Percentiles rank a stretch among this genome's conserved stretches.
Evolutionary conservation across 306 rosid species (phyloP).

Genomic region (Astragalus membranaceus): DNA sequence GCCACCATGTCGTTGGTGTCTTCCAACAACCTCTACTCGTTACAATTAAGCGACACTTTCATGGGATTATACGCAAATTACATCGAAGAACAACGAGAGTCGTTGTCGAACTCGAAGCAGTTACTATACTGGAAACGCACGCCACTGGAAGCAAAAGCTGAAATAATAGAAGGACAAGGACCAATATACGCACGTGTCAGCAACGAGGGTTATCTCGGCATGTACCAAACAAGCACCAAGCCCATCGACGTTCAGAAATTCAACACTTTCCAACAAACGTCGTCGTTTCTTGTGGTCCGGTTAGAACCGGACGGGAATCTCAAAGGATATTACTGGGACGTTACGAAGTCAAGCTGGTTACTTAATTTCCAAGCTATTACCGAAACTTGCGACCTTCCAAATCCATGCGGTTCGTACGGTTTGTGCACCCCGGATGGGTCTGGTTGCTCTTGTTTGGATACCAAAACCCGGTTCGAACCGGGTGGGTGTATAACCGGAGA

Average conservation of each 20-base stretch:
- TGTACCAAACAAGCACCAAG: constrained; percentile 59
- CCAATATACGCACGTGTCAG: constrained; percentile 58
- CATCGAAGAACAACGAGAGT: neutral
- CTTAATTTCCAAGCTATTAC: constrained; percentile 49
- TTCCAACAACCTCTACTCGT: constrained; percentile 36
- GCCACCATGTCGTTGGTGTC: constrained; percentile 40
- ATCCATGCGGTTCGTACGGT: constrained; percentile 76
- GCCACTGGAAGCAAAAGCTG: constrained; percentile 49
- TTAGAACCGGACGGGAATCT: constrained; percentile 73
- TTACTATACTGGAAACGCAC: constrained; percentile 50
- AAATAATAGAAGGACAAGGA: constrained; percentile 38
- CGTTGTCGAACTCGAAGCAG: constrained; percentile 17
- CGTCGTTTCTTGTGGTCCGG: constrained; percentile 45
- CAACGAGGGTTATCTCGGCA: constrained; percentile 60
- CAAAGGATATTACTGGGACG: constrained; percentile 66
- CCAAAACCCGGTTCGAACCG: constrained; percentile 35
- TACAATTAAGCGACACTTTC: constrained; percentile 48
- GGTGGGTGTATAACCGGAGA: constrained; percentile 31
- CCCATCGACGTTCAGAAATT: constrained; percentile 67
- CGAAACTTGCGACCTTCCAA: constrained; percentile 61
- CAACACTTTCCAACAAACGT: constrained; percentile 40
- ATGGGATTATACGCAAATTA: constrained; percentile 48
- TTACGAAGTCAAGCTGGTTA: constrained; percentile 42
- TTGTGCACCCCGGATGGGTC: constrained; percentile 53
- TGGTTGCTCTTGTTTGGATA: constrained; percentile 66